Base-by-base conservation (phyloP, 441 rosid genomes). In the Adansonia rubrostipa region DNA sequence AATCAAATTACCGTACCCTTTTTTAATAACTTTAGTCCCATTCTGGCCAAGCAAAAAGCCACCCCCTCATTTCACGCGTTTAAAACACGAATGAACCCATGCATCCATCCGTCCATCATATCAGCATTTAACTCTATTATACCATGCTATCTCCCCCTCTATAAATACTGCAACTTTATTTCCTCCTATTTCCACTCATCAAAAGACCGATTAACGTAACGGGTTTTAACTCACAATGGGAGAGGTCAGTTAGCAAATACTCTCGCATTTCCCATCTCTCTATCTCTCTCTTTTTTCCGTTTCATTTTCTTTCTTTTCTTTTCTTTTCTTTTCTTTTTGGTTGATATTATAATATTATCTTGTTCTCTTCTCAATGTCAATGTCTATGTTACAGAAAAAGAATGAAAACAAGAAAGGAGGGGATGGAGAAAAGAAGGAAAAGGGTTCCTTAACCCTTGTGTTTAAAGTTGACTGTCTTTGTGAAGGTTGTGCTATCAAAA, bases 401-500 rank as follows among this genome's bases (percentile, higher is more conserved):
- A 78, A 67, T 54, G 80, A 81, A 9, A 77, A 73, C 81, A 78
- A 9, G 80, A 71, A 60, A 58, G 61, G 44, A 17, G 75, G 74
- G 6, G 77, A 68, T 44, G 76, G 50, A 44, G 77, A 76, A n/a
- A 82, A 85, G 42, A 77, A 77, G 54, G 83, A 82, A 40, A 69
- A 64, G 70, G 78, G 68, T 47, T 15, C 84, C 0, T 19, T 28
- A 14, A 80, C 82, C 60, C 78, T 83, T 71, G 90, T 89, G 70
- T 76, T 89, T 77, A 89, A 87, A 82, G 42, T 89, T 15, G 88
- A 89, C 74, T 81, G 85, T 84, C 90, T 86, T 68, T 89, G 92
- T 63, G 84, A 86, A 19, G 92, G 92, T 6, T 89, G 92, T 65
- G 77, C 85, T 70, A 50, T 82, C 53, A 56, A 73, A 57, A 82